Evolutionary conservation across 1,139 yeast species (phyloP).

Genomic region (Geotrichum fermentans): DNA sequence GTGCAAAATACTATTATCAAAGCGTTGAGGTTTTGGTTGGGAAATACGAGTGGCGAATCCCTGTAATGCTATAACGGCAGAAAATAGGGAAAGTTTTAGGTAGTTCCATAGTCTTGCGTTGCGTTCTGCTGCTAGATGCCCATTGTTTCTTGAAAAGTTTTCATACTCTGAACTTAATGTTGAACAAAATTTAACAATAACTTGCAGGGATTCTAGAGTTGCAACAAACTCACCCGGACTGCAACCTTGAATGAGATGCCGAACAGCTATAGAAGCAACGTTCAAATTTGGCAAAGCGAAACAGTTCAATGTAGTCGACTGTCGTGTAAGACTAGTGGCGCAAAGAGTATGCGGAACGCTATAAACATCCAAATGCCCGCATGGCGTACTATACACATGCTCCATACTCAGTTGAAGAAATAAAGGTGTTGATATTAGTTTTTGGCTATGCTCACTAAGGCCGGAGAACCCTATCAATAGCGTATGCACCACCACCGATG

Average conservation of each 20-base stretch:
- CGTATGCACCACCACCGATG: no score
- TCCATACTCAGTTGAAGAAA: no score
- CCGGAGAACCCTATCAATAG: no score
- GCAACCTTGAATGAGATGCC: slow-evolving; percentile 21
- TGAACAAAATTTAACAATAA: slow-evolving; percentile 13
- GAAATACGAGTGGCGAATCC: slow-evolving; percentile 47
- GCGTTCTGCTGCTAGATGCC: slow-evolving; percentile 15
- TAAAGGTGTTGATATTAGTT: no score
- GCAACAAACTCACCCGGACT: slow-evolving; percentile 15
- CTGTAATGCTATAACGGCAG: slow-evolving; percentile 51
- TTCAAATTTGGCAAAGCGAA: slow-evolving; percentile 36
- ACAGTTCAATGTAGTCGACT: no score
- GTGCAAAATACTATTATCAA: no score
- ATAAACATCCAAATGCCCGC: no score
- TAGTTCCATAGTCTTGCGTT: slow-evolving; percentile 28
- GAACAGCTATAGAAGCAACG: slow-evolving; percentile 24
- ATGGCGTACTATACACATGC: no score
- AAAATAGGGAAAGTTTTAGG: slow-evolving; percentile 47
- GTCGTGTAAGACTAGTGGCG: no score
- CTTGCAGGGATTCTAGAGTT: slow-evolving; percentile 12
- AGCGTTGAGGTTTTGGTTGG: no score
- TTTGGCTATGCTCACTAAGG: no score
- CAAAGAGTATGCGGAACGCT: no score
- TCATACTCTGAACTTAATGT: slow-evolving; percentile 17
- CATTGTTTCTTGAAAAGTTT: neutral